A percentile compares a stretch with the other conserved stretches of the same genome.
Evolutionary conservation across 2,329 filamentous ascomycete genomes (phyloP).

Genomic region (Aspergillus sp.): DNA sequence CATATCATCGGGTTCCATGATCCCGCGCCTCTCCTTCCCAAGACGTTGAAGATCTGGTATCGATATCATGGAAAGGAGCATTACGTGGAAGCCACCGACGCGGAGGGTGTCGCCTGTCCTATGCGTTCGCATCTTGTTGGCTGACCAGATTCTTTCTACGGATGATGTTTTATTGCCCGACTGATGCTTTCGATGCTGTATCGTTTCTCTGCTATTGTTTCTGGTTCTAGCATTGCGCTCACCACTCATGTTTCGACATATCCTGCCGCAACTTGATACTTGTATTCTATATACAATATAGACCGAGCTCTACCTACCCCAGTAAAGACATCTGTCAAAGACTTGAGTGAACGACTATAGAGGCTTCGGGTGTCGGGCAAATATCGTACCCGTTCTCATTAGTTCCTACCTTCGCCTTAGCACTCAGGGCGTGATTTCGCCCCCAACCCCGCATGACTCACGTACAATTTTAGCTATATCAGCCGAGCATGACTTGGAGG

Average conservation of each 20-base stretch:
- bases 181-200: neutral
- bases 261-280: too few species aligned
- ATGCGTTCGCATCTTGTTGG: constrained; percentile 35
- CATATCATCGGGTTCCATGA: constrained; percentile 45
- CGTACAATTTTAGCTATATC: too few species aligned
- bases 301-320: too few species aligned
- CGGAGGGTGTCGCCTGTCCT: constrained; percentile 37
- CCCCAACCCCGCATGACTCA: neutral
- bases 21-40: constrained; percentile 40
- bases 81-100: constrained; percentile 35
- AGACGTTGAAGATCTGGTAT: constrained; percentile 42
- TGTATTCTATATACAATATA: too few species aligned
- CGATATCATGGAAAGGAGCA: constrained; percentile 38
- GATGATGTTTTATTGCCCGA: neutral
- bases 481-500: neutral
- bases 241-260: too few species aligned
- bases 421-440: neutral
- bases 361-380: too few species aligned
- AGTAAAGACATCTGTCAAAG: too few species aligned
- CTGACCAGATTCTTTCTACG: neutral
- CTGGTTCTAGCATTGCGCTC: too few species aligned
- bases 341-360: too few species aligned
- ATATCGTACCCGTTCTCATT: too few species aligned
- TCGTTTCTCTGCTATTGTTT: too few species aligned
- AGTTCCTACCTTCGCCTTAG: too few species aligned